phyloP scores from a whole-genome alignment of 208 protist species.

The Hexamita inflata region DNA sequence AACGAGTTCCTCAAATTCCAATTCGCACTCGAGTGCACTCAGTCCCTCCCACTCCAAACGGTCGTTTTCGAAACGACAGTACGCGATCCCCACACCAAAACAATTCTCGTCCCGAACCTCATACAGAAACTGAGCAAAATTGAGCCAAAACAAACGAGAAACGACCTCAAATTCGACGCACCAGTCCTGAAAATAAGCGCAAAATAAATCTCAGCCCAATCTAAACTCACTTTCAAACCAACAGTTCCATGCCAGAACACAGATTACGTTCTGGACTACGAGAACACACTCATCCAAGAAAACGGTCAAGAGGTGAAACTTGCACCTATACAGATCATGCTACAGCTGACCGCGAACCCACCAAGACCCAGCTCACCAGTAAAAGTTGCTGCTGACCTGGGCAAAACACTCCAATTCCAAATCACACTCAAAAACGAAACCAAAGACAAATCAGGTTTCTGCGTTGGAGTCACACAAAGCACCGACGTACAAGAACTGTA shows the following conservation, averaged over 20 bases:
- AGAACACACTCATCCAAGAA: too few species aligned
- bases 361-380: conserved; percentile 15
- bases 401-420: conserved; percentile 2
- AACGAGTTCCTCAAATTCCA: background rate
- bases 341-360: background rate
- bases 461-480: background rate
- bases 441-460: background rate
- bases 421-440: background rate
- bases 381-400: conserved; percentile 11
- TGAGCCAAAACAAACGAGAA: too few species aligned
- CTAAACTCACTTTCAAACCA: too few species aligned
- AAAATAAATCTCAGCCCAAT: too few species aligned
- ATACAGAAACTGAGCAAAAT: too few species aligned
- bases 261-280: too few species aligned
- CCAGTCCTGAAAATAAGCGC: too few species aligned
- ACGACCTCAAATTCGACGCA: too few species aligned
- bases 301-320: background rate
- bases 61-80: background rate
- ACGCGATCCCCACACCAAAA: background rate
- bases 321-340: background rate
- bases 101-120: conserved; percentile 3
- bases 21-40: background rate
- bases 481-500: background rate
- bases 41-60: background rate
- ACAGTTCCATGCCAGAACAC: too few species aligned